Percentiles rank a stretch among this genome's conserved stretches.
Conservation (phyloP, 2,329 filamentous ascomycete species). For the Colletotrichum salicis region DNA sequence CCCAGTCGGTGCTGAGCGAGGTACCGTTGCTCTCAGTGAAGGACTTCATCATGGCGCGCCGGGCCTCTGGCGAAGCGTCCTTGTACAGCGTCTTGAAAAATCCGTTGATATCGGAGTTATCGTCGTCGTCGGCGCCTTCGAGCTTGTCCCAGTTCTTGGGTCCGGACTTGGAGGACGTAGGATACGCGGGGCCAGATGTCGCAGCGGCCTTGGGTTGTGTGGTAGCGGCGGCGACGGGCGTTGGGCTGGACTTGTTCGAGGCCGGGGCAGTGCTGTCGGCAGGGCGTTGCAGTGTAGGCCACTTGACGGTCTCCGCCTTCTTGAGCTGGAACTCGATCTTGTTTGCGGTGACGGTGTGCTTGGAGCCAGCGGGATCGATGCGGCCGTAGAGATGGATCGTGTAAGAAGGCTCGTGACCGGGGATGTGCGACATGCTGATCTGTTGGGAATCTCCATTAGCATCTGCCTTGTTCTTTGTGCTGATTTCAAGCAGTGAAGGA, state of each 20-base stretch:
- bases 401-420: conserved; percentile 33
- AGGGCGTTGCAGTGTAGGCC: conserved; percentile 56
- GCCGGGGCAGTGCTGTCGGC: conserved; percentile 10
- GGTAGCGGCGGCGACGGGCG: conserved; percentile 21
- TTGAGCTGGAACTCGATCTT: conserved; percentile 82
- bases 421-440: conserved; percentile 35
- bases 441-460: background rate
- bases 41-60: conserved; percentile 97
- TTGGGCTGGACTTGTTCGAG: background rate
- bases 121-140: conserved; percentile 64
- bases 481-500: conserved; percentile 45
- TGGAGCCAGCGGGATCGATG: conserved; percentile 71
- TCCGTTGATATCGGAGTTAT: conserved; percentile 72
- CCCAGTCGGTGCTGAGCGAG: conserved; percentile 90
- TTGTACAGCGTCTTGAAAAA: conserved; percentile 96
- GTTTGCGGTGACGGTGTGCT: conserved; percentile 73
- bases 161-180: conserved; percentile 84
- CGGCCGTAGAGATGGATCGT: conserved; percentile 64
- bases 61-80: conserved; percentile 79
- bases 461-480: background rate
- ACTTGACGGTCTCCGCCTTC: conserved; percentile 77
- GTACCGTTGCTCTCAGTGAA: conserved; percentile 95
- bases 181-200: conserved; percentile 70
- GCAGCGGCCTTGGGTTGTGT: conserved; percentile 12
- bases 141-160: conserved; percentile 92